Conservation (phyloP, 2,329 filamentous ascomycete species). For the Aspergillus brunneoviolaceus region DNA sequence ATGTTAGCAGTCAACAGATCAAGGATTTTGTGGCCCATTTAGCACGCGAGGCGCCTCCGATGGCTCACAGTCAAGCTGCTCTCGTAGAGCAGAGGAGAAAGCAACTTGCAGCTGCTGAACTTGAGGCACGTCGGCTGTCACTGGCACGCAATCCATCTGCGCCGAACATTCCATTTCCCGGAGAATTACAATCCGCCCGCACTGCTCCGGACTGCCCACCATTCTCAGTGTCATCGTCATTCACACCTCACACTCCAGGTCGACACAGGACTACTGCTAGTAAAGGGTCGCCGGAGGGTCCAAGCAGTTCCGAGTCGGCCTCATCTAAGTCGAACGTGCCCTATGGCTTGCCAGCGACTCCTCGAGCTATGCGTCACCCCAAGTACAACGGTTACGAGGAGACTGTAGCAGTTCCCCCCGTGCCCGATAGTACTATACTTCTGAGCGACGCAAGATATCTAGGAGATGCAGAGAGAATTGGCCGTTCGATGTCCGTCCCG, state of each 20-base stretch:
- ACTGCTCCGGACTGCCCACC: constrained; percentile 48
- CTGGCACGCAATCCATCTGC: constrained; percentile 76
- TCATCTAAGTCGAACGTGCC: constrained; percentile 49
- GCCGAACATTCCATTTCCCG: constrained; percentile 75
- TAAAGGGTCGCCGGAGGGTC: constrained; percentile 41
- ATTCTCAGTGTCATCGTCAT: constrained; percentile 29
- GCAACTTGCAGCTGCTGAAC: constrained; percentile 75
- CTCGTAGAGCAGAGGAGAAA: constrained; percentile 67
- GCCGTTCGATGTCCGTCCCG: constrained; percentile 42
- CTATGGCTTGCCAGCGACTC: constrained; percentile 84
- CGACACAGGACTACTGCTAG: constrained; percentile 34
- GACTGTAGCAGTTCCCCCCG: constrained; percentile 53
- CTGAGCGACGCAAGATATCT: constrained; percentile 40
- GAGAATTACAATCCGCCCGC: constrained; percentile 47
- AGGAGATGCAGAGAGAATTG: constrained; percentile 36
- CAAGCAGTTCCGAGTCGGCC: constrained; percentile 40
- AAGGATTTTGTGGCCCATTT: constrained; percentile 19
- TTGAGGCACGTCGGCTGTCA: constrained; percentile 84
- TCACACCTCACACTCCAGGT: constrained; percentile 34
- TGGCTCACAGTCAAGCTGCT: constrained; percentile 31
- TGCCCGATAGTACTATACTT: constrained; percentile 52
- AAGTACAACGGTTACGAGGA: constrained; percentile 57
- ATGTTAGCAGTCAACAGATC: constrained; percentile 7
- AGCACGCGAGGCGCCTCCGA: constrained; percentile 22
- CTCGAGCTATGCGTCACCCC: constrained; percentile 81